Conservation (phyloP, 2,329 filamentous ascomycete species). For the Ramularia endophylla region DNA sequence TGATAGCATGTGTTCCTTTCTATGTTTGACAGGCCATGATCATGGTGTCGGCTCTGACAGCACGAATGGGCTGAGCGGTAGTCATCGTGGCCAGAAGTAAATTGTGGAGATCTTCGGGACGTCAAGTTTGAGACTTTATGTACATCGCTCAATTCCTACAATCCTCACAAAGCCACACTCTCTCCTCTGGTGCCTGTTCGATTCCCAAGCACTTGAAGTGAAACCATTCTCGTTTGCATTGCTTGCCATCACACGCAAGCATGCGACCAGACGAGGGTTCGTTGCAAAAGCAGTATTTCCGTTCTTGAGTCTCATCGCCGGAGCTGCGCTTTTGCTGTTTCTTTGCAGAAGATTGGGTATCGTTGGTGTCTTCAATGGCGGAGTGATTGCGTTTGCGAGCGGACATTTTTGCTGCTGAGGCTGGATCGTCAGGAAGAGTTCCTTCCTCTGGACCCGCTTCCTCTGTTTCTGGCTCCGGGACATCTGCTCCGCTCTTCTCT, state of each 20-base stretch:
- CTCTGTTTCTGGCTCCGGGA: constrained; percentile 7
- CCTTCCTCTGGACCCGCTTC: not conserved
- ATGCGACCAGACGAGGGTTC: constrained; percentile 40
- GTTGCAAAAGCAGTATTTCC: not conserved
- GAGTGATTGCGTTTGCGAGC: not conserved
- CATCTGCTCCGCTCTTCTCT: not conserved
- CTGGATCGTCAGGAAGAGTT: too few relatives aligned
- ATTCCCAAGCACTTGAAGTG: constrained; percentile 71
- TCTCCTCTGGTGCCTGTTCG: constrained; percentile 49
- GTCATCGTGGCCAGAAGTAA: too few relatives aligned
- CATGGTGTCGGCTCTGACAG: too few relatives aligned
- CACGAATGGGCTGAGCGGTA: too few relatives aligned
- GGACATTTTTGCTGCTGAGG: not conserved
- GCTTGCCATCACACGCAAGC: constrained; percentile 72
- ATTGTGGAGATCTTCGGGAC: too few relatives aligned
- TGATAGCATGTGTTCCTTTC: too few relatives aligned
- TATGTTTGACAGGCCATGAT: too few relatives aligned
- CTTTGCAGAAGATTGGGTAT: not conserved
- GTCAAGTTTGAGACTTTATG: too few relatives aligned
- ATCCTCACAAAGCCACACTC: constrained; percentile 24
- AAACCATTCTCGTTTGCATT: constrained; percentile 77
- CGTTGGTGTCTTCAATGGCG: not conserved
- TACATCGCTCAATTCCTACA: too few relatives aligned
- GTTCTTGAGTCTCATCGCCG: not conserved
- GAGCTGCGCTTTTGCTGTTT: not conserved